Evolutionary conservation across 768 basidiomycete genomes (phyloP).

Genomic region (Gymnopilus dilepis): DNA sequence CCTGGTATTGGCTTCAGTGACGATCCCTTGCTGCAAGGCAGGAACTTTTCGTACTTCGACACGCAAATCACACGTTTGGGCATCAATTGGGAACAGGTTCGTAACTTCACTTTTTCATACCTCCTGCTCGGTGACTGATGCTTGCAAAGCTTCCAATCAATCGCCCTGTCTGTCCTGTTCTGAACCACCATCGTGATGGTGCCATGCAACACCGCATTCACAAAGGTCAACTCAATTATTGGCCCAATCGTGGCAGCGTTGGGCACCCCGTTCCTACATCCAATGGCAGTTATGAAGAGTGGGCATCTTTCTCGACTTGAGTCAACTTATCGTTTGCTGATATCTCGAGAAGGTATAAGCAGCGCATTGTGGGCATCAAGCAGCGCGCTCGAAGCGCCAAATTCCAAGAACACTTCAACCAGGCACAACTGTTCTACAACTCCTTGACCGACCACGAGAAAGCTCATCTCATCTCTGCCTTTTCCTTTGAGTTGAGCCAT

Average conservation of each 20-base stretch:
- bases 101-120: slow-evolving; percentile 6
- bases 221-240: slow-evolving; percentile 72
- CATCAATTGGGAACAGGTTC: slow-evolving; percentile 74
- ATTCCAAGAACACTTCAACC: slow-evolving; percentile 79
- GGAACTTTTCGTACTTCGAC: slow-evolving; percentile 89
- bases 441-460: slow-evolving; percentile 74
- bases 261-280: slow-evolving; percentile 51
- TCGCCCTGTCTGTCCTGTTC: slow-evolving; percentile 74
- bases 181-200: slow-evolving; percentile 74
- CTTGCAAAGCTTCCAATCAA: slow-evolving; percentile 75
- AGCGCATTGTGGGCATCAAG: slow-evolving; percentile 58
- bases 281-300: slow-evolving; percentile 67
- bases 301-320: slow-evolving; percentile 21
- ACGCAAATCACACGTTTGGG: slow-evolving; percentile 85
- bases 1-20: slow-evolving; percentile 75
- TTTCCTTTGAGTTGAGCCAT: slow-evolving; percentile 85
- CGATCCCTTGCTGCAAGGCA: slow-evolving; percentile 81
- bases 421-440: slow-evolving; percentile 85
- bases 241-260: slow-evolving; percentile 73
- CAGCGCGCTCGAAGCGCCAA: slow-evolving; percentile 69
- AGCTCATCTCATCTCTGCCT: slow-evolving; percentile 68
- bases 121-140: neutral
- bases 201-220: slow-evolving; percentile 59
- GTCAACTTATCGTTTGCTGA: neutral
- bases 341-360: slow-evolving; percentile 44